phyloP scores from a whole-genome alignment of 805 yeast genomes.

The Yamadazyma akitaensis region DNA sequence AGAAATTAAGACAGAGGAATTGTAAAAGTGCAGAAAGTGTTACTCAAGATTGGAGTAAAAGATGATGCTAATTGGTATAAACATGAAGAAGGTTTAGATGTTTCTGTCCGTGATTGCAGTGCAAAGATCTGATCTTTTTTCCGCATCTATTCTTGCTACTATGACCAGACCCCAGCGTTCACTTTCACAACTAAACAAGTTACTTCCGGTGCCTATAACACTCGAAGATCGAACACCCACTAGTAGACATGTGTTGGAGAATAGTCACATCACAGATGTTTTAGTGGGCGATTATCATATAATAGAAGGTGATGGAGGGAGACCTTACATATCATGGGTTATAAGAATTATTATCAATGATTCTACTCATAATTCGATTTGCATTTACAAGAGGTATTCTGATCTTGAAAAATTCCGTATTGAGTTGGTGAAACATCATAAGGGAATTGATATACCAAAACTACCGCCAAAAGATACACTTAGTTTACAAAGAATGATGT shows the following conservation, averaged over 20 bases:
- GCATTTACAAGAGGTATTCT: conserved; percentile 57
- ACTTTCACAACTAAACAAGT: conserved; percentile 23
- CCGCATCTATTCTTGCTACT: neutral
- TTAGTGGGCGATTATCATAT: conserved; percentile 39
- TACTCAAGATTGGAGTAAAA: too few species aligned
- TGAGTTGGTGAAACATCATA: conserved; percentile 43
- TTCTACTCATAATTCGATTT: conserved; percentile 38
- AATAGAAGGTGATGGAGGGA: conserved; percentile 37
- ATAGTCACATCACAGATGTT: conserved; percentile 39
- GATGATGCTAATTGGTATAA: too few species aligned
- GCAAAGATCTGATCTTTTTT: neutral
- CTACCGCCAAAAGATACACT: conserved; percentile 52
- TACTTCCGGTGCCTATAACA: conserved; percentile 39
- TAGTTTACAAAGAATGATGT: conserved; percentile 35
- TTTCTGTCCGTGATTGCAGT: neutral
- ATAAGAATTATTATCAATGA: conserved; percentile 36
- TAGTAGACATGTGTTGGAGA: conserved; percentile 15
- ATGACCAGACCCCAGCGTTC: conserved; percentile 16
- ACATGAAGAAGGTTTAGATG: too few species aligned
- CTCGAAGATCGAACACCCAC: conserved; percentile 20
- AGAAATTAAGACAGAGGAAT: neutral
- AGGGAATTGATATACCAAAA: conserved; percentile 37
- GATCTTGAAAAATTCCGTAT: conserved; percentile 54
- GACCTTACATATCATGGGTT: conserved; percentile 38
- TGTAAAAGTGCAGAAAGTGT: too few species aligned